Percentiles rank a stretch among this genome's conserved stretches.
Conservation (phyloP, 2,329 filamentous ascomycete species). For the Cordyceps farinosa region DNA sequence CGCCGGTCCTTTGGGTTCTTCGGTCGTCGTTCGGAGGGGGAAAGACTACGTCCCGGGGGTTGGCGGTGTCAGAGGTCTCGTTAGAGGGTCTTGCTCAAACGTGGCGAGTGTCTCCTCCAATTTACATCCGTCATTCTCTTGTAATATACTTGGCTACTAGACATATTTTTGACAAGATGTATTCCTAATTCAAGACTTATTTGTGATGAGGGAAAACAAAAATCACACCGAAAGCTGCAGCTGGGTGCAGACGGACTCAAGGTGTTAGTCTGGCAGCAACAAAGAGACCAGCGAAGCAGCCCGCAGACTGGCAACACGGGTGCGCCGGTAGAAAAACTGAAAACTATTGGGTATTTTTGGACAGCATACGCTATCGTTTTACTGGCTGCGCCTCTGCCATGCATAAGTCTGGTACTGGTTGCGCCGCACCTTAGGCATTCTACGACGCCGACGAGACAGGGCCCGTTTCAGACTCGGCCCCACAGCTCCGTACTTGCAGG, state of each 20-base stretch:
- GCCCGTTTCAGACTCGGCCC: conserved; percentile 29
- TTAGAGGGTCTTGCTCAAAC: conserved; percentile 10
- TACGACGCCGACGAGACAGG: conserved; percentile 33
- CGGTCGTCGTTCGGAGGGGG: neutral
- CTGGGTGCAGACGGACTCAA: neutral
- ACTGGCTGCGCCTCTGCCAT: neutral
- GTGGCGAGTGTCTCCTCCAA: conserved; percentile 8
- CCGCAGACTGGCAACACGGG: neutral
- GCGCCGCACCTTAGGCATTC: conserved; percentile 28
- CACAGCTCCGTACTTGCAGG: conserved; percentile 10
- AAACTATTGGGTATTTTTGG: neutral
- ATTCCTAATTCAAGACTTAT: no score
- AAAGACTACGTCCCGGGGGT: neutral
- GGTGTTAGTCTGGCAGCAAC: neutral
- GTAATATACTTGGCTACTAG: neutral
- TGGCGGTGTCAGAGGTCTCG: conserved; percentile 10
- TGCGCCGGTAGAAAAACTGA: neutral
- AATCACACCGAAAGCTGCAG: neutral
- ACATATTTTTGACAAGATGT: neutral
- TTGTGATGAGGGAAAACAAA: no score
- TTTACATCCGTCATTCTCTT: neutral
- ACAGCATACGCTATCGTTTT: neutral
- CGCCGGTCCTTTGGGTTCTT: neutral
- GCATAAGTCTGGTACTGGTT: conserved; percentile 16
- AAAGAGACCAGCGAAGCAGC: neutral